phyloP scores from a whole-genome alignment of 768 basidiomycete genomes.

The Baorangia bicolor region DNA sequence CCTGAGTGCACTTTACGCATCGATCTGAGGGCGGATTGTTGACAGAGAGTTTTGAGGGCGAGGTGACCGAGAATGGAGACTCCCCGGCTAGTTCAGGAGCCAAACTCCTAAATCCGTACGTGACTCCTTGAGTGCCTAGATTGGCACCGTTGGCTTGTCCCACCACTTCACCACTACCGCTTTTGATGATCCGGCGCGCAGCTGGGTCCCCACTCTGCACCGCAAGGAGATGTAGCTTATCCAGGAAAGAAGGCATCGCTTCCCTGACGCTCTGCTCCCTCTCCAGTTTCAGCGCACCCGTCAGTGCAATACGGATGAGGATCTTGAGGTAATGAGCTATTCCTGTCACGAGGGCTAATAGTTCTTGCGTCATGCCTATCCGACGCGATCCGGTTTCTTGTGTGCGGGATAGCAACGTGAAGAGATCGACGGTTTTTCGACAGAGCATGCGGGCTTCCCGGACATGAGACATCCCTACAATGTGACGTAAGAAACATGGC shows the following conservation, averaged over 20 bases:
- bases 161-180: conserved; percentile 64
- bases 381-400: conserved; percentile 88
- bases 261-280: conserved; percentile 80
- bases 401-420: conserved; percentile 92
- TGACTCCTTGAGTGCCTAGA: conserved; percentile 80
- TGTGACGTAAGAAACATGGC: conserved; percentile 13
- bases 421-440: conserved; percentile 97
- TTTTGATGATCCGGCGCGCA: conserved; percentile 72
- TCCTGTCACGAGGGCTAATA: conserved; percentile 97
- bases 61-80: conserved; percentile 59
- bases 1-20: conserved; percentile 83
- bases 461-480: conserved; percentile 92
- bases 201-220: conserved; percentile 81
- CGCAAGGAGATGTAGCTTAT: conserved; percentile 89
- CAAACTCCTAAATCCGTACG: conserved; percentile 90
- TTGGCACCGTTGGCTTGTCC: conserved; percentile 45
- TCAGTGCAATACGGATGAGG: conserved; percentile 95
- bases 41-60: conserved; percentile 51
- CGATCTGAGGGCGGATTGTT: conserved; percentile 83
- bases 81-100: conserved; percentile 91
- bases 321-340: conserved; percentile 99
- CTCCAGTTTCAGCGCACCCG: conserved; percentile 93
- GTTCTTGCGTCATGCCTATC: conserved; percentile 96
- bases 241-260: conserved; percentile 87
- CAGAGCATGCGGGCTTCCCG: conserved; percentile 98